These are phyloP conservation scores for Colletotrichum horii DNA, from an alignment of 2,329 filamentous ascomycete genomes.

Conservation along the genomic window DNA sequence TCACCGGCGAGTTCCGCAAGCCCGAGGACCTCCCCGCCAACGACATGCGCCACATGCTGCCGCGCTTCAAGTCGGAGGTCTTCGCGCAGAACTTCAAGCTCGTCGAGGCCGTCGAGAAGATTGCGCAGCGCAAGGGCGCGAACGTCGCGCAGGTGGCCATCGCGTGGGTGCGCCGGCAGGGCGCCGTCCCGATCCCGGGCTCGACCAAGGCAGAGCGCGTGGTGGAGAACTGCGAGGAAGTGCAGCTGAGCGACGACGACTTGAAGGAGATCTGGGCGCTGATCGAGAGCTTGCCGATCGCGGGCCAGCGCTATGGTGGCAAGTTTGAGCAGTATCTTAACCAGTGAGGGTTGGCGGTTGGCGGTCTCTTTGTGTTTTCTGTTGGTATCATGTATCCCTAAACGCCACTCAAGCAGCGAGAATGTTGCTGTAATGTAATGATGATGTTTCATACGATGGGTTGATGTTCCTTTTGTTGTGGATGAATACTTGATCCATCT, in stretches of 20 bases:
- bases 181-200: conserved; percentile 68
- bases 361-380: background rate
- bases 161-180: conserved; percentile 60
- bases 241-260: conserved; percentile 55
- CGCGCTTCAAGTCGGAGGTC: conserved; percentile 56
- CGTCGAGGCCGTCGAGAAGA: conserved; percentile 46
- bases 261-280: conserved; percentile 54
- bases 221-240: conserved; percentile 59
- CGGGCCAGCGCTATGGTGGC: conserved; percentile 51
- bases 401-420: background rate
- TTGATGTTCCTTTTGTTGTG: background rate
- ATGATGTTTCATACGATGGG: background rate
- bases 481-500: background rate
- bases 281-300: conserved; percentile 49
- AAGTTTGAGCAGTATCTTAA: background rate
- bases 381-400: background rate
- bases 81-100: conserved; percentile 56
- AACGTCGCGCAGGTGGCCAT: conserved; percentile 59
- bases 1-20: conserved; percentile 47
- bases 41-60: conserved; percentile 49
- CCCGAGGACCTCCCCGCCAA: conserved; percentile 45
- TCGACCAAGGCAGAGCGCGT: conserved; percentile 62
- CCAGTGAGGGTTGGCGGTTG: background rate
- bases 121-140: conserved; percentile 53
- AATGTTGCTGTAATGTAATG: background rate